Percentiles rank a stretch among this genome's conserved stretches.
phyloP scores from a whole-genome alignment of 805 yeast genomes.

The Torulaspora gathmanii region DNA sequence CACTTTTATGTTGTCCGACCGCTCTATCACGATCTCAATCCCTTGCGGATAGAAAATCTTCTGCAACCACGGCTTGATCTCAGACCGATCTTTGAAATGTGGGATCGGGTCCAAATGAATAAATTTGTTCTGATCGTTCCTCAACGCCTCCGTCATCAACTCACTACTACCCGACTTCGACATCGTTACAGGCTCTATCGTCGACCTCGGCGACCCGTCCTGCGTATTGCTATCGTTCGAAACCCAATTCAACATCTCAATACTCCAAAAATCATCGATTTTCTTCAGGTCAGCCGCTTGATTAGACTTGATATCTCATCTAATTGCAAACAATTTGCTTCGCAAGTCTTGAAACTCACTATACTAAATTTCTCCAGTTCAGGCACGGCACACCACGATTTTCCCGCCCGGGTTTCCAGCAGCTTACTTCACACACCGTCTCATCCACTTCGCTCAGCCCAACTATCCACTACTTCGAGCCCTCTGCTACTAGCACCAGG shows the following conservation, averaged over 20 bases:
- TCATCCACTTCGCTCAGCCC: background rate
- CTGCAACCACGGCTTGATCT: constrained; percentile 61
- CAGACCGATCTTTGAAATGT: constrained; percentile 41
- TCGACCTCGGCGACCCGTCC: background rate
- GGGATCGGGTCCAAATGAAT: constrained; percentile 39
- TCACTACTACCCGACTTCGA: background rate
- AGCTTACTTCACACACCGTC: no score
- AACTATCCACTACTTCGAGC: background rate
- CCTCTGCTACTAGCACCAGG: background rate
- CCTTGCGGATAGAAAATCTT: constrained; percentile 45
- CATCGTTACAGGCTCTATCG: background rate
- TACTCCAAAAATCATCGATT: constrained; percentile 3
- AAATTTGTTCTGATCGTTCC: constrained; percentile 31
- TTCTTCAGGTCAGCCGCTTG: background rate
- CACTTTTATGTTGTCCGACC: constrained; percentile 57
- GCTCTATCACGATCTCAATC: constrained; percentile 53
- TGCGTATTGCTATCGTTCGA: constrained; percentile 3
- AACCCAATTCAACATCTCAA: constrained; percentile 6
- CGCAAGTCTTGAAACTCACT: no score
- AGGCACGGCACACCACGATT: no score
- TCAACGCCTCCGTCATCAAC: constrained; percentile 11
- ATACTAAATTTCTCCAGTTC: no score
- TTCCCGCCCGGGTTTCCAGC: no score
- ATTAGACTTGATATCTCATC: no score
- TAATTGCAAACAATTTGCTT: no score